Conservation (phyloP, 208 protist genomes). For the Trypanosomatidae sp. region DNA sequence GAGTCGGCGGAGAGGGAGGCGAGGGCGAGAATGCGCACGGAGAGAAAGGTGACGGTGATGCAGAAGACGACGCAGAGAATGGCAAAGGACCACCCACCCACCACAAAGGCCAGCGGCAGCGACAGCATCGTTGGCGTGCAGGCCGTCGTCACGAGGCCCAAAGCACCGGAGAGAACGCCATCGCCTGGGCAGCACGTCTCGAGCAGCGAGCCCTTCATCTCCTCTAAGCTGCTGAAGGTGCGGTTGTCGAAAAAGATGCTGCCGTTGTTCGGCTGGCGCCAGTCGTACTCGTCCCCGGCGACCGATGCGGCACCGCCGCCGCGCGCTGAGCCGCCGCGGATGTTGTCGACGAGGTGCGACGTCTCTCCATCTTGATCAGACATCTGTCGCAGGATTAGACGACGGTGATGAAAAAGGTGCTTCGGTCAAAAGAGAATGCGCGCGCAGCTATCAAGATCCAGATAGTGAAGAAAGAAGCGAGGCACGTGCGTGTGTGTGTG, state of each 20-base stretch:
- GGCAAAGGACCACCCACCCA: conserved; percentile 62
- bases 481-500: no score
- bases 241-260: conserved; percentile 65
- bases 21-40: conserved; percentile 75
- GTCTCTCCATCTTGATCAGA: conserved; percentile 8
- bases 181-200: conserved; percentile 74
- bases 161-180: conserved; percentile 58
- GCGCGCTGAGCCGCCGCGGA: conserved; percentile 7
- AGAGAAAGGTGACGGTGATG: conserved; percentile 59
- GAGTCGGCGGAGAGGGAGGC: conserved; percentile 70
- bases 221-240: conserved; percentile 70
- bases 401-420: no score
- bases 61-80: conserved; percentile 47
- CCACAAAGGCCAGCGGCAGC: conserved; percentile 64
- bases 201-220: conserved; percentile 68
- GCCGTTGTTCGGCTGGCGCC: conserved; percentile 33
- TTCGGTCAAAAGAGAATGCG: not conserved
- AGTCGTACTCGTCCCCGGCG: conserved; percentile 27
- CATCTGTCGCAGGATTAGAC: no score
- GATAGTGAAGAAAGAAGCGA: no score
- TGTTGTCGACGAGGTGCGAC: conserved; percentile 10
- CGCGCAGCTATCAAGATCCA: no score
- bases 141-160: conserved; percentile 72
- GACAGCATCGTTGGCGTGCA: conserved; percentile 76
- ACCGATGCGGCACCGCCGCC: conserved; percentile 1